A percentile compares a stretch with the other conserved stretches of the same genome.
These are phyloP conservation scores for Mycogone perniciosa DNA, from an alignment of 2,329 filamentous ascomycete species.

Conservation along the genomic window DNA sequence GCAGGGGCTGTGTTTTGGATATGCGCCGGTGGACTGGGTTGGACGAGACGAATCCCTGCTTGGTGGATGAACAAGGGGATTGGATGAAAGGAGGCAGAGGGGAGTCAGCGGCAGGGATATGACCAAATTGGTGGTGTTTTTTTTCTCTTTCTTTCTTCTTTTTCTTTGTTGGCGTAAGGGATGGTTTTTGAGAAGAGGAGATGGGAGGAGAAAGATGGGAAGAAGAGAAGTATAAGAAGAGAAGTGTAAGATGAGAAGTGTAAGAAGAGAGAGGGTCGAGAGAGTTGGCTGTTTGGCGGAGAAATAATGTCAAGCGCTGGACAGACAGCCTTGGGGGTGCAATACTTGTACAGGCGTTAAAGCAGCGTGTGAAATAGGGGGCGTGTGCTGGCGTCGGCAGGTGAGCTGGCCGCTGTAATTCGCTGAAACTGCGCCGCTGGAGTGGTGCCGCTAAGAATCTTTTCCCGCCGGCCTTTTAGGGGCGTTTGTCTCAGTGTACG, in stretches of 20 bases:
- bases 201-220: not conserved
- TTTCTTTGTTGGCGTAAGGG: not conserved
- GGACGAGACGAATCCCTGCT: constrained; percentile 15
- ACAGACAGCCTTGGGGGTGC: no score
- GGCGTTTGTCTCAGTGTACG: not conserved
- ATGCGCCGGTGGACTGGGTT: constrained; percentile 20
- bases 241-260: not conserved
- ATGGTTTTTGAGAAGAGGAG: not conserved
- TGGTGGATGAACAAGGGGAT: constrained; percentile 8
- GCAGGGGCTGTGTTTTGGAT: constrained; percentile 17
- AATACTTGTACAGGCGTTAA: not conserved
- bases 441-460: not conserved
- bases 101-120: no score
- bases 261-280: not conserved
- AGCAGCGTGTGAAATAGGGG: not conserved
- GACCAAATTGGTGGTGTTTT: not conserved
- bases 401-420: not conserved
- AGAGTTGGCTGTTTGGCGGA: not conserved
- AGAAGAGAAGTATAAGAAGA: not conserved
- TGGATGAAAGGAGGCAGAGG: not conserved
- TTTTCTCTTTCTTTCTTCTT: not conserved
- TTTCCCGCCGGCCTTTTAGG: not conserved
- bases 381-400: not conserved
- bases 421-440: not conserved
- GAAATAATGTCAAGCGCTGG: no score